Evolutionary conservation across 2,329 filamentous ascomycete species (phyloP).

Genomic region (Metarhizium robertsii): DNA sequence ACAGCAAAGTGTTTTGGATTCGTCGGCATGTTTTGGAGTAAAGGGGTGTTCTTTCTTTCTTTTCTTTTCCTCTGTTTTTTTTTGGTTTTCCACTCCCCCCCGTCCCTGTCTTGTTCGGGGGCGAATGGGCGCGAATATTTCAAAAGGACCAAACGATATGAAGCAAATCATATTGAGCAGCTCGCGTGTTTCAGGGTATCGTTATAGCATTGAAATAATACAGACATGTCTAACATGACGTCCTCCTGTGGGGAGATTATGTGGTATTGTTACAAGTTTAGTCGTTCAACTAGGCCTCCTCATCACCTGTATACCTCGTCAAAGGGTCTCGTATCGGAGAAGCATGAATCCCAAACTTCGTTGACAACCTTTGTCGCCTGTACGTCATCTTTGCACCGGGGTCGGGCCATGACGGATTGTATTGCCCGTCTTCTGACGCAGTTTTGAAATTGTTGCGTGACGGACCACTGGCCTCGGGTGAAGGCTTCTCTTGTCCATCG

Average conservation of each 20-base stretch:
- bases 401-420: conserved; percentile 67
- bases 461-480: conserved; percentile 71
- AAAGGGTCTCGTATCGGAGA: conserved; percentile 86
- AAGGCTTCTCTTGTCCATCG: conserved; percentile 82
- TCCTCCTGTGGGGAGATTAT: background rate
- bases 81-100: background rate
- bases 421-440: conserved; percentile 80
- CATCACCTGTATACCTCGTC: conserved; percentile 83
- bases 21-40: conserved; percentile 23
- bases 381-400: conserved; percentile 72
- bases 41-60: background rate
- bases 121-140: too few species aligned
- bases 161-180: background rate
- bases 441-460: conserved; percentile 89
- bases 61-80: background rate
- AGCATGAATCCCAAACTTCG: conserved; percentile 98
- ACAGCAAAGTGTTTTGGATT: conserved; percentile 10
- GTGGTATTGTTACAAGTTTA: conserved; percentile 4
- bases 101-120: background rate
- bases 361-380: conserved; percentile 86
- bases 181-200: background rate
- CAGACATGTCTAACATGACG: background rate
- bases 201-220: background rate
- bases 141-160: background rate
- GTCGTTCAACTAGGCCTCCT: background rate